A percentile compares a stretch with the other conserved stretches of the same genome.
phyloP scores from a whole-genome alignment of 805 yeast genomes.

The Cyberlindnera mycetangii region DNA sequence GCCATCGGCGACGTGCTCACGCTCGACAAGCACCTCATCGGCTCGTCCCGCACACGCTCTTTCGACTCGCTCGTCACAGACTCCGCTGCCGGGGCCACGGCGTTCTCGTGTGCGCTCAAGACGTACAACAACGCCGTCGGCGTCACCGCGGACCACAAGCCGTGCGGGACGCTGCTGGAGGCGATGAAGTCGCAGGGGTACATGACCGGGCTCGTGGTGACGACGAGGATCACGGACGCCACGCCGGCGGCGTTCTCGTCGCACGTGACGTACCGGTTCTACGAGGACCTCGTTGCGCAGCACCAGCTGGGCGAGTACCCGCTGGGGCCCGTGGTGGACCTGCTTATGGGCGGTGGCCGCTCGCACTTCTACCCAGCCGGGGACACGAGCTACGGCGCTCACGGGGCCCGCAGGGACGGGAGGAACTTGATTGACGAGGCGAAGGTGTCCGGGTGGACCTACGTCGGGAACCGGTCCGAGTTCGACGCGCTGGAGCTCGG shows the following conservation, averaged over 20 bases:
- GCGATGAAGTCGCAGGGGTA: slow-evolving; percentile 82
- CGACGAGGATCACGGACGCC: slow-evolving; percentile 91
- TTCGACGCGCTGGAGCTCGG: slow-evolving; percentile 61
- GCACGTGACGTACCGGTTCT: slow-evolving; percentile 71
- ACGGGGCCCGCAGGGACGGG: slow-evolving; percentile 68
- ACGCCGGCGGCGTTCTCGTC: slow-evolving; percentile 90
- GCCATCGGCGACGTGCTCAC: slow-evolving; percentile 52
- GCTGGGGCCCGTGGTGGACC: slow-evolving; percentile 75
- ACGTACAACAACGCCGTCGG: slow-evolving; percentile 90
- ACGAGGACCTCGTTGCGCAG: slow-evolving; percentile 82
- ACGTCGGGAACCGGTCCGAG: slow-evolving; percentile 53
- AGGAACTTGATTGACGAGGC: slow-evolving; percentile 69
- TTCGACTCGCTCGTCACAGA: slow-evolving; percentile 79
- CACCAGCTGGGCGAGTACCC: slow-evolving; percentile 84
- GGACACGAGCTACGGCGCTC: slow-evolving; percentile 29
- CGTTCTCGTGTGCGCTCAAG: slow-evolving; percentile 81
- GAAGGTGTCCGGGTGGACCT: slow-evolving; percentile 55
- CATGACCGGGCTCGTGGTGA: slow-evolving; percentile 85
- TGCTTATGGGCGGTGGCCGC: slow-evolving; percentile 90
- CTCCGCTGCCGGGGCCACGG: slow-evolving; percentile 97
- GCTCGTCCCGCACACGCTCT: slow-evolving; percentile 83
- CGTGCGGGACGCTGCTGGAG: slow-evolving; percentile 87
- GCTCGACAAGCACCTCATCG: slow-evolving; percentile 70
- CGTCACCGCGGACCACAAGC: slow-evolving; percentile 62
- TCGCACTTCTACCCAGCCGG: slow-evolving; percentile 67